These are phyloP conservation scores for Telopea speciosissima DNA, from an alignment of 177 flowering plant genomes.

Conservation along the genomic window DNA sequence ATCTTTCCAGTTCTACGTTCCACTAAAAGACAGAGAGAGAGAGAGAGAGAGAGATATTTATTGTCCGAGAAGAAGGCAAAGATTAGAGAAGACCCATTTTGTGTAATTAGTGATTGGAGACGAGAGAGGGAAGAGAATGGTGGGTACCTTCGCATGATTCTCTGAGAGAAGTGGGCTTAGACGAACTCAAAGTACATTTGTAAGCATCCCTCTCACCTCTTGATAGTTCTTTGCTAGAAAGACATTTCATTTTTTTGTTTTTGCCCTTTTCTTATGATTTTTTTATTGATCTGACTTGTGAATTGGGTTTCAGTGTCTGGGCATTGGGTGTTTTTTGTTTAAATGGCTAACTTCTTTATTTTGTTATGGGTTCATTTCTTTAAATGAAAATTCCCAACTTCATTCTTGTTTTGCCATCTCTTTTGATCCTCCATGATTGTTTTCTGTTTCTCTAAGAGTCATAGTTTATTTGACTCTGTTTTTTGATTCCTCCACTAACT, in stretches of 20 bases:
- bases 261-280: background rate
- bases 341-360: background rate
- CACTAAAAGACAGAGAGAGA: background rate
- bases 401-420: too few species aligned
- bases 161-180: slow-evolving; percentile 56
- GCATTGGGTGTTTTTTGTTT: background rate
- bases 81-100: too few species aligned
- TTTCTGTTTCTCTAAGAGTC: background rate
- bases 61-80: background rate
- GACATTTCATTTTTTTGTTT: too few species aligned
- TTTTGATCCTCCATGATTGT: background rate
- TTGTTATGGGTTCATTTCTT: background rate
- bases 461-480: too few species aligned
- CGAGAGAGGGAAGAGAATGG: slow-evolving; percentile 37
- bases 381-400: background rate
- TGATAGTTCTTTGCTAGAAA: too few species aligned
- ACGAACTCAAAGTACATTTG: slow-evolving; percentile 69
- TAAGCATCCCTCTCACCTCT: slow-evolving; percentile 33
- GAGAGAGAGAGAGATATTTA: background rate
- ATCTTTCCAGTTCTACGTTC: background rate
- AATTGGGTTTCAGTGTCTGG: slow-evolving; percentile 7
- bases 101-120: background rate
- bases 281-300: slow-evolving; percentile 1
- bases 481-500: too few species aligned
- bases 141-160: slow-evolving; percentile 78